Evolutionary conservation across 805 yeast species (phyloP).

Genomic region (Metschnikowia colocasiae): DNA sequence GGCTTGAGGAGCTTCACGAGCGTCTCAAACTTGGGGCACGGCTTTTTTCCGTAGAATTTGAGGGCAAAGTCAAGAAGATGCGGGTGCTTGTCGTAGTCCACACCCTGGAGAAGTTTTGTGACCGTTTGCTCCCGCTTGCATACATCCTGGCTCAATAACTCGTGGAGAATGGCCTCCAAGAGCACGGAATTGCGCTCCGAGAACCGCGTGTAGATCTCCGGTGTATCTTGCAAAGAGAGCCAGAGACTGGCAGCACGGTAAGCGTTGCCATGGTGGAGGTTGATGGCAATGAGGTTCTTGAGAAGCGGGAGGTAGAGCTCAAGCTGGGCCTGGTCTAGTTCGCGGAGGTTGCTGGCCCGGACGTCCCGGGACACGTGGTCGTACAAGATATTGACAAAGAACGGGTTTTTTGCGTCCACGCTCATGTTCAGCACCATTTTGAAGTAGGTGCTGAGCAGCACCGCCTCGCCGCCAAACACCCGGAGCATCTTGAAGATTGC

Average conservation of each 20-base stretch:
- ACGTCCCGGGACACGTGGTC: constrained; percentile 7
- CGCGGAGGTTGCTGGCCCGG: neutral
- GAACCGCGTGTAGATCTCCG: neutral
- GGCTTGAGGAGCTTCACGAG: constrained; percentile 23
- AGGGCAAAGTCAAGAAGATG: constrained; percentile 16
- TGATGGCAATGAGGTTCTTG: constrained; percentile 6
- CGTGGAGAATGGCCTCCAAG: constrained; percentile 3
- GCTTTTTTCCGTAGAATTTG: constrained; percentile 19
- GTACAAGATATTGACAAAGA: constrained; percentile 19
- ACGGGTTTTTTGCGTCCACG: constrained; percentile 11
- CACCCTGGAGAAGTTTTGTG: neutral
- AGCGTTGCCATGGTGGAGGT: constrained; percentile 14
- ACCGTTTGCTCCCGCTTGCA: constrained; percentile 1
- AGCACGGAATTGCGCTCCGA: constrained; percentile 3
- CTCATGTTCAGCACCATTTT: constrained; percentile 12
- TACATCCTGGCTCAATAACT: neutral
- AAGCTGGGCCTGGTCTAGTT: neutral
- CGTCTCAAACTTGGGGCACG: constrained; percentile 11
- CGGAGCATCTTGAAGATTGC: constrained; percentile 11
- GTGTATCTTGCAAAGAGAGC: constrained; percentile 2
- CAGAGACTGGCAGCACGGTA: constrained; percentile 19
- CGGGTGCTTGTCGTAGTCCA: constrained; percentile 3
- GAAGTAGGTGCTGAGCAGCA: constrained; percentile 1
- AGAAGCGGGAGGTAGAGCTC: neutral
- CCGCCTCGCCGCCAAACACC: neutral